Base-by-base conservation (phyloP, 202 grass and related monocot species). In the Saccharum hybrid region DNA sequence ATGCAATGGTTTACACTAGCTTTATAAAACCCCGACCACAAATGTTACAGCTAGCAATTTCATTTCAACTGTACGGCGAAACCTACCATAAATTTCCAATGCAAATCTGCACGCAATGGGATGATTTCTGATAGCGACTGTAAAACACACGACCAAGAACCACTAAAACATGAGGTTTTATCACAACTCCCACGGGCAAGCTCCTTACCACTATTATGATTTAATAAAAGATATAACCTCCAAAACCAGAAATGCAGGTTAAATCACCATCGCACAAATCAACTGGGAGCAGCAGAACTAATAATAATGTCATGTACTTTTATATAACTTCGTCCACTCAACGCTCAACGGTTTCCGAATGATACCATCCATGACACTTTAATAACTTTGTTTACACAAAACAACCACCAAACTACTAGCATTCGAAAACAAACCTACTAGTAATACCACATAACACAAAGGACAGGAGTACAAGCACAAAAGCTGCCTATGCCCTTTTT, bases 321-420 rank as follows among this genome's bases (percentile, higher is more conserved):
- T 48, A 59, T 76, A 89, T 80, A 83, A 14, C 16, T 70, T 52
- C 33, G 37, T 76, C 56, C 57, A 14, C 10, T 72, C 73, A 45
- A 66, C n/a, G 78, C 10, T 72, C 73, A 45, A 66, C n/a, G 78
- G 1, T n/a, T 62, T 37, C 30, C 11, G 26, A 78, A 37, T 28
- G 28, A 65, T 31, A 86, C 3, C 21, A 48, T 34, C 18, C 69
- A 61, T 30, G 33, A 12, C 6, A 28, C 60, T 67, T 77, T 4
- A 39, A 86, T 82, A 74, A 86, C 80, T 40, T 13, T 10, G 74
- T 88, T 74, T 81, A 76, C 43, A 86, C 19, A 79, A 12, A 49
- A 33, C 63, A 81, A 38, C 14, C 31, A 84, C 57, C 72, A 81
- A 70, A 59, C 49, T 65, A 56, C 16, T 68, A 90, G 18, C 70